Conservation (phyloP, 495 filamentous ascomycete genomes). For the Choiromyces venosus region DNA sequence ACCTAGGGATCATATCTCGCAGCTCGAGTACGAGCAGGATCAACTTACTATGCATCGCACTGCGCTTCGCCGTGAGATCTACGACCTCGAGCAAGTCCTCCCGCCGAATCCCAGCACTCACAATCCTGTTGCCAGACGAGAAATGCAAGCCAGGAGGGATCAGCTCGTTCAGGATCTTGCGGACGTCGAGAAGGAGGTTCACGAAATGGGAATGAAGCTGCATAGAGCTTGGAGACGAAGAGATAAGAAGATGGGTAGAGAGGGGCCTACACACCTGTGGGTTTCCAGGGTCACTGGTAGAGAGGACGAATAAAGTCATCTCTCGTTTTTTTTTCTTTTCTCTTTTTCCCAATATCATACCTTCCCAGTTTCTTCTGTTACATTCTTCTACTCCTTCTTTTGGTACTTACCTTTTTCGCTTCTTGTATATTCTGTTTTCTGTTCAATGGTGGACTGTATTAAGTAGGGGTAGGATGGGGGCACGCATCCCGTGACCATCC, state of each 20-base stretch:
- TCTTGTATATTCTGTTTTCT: background rate
- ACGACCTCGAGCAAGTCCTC: slow-evolving; percentile 45
- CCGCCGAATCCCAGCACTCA: slow-evolving; percentile 56
- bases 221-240: slow-evolving; percentile 72
- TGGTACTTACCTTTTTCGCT: background rate
- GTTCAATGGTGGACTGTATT: background rate
- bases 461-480: background rate
- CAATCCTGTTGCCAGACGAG: slow-evolving; percentile 55
- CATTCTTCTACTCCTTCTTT: background rate
- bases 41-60: slow-evolving; percentile 14
- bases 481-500: background rate
- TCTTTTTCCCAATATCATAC: background rate
- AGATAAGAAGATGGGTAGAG: slow-evolving; percentile 55
- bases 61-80: slow-evolving; percentile 26
- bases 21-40: slow-evolving; percentile 36
- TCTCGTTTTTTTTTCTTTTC: background rate
- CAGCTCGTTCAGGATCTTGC: slow-evolving; percentile 66
- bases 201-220: slow-evolving; percentile 78
- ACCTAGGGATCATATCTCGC: slow-evolving; percentile 32
- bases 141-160: slow-evolving; percentile 67
- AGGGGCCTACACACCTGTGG: slow-evolving; percentile 72
- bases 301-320: background rate
- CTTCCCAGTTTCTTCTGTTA: background rate
- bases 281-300: slow-evolving; percentile 51
- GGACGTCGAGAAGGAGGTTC: slow-evolving; percentile 72